A percentile compares a stretch with the other conserved stretches of the same genome.
phyloP scores from a whole-genome alignment of 2,329 filamentous ascomycete genomes.

The Blastomyces parvus region DNA sequence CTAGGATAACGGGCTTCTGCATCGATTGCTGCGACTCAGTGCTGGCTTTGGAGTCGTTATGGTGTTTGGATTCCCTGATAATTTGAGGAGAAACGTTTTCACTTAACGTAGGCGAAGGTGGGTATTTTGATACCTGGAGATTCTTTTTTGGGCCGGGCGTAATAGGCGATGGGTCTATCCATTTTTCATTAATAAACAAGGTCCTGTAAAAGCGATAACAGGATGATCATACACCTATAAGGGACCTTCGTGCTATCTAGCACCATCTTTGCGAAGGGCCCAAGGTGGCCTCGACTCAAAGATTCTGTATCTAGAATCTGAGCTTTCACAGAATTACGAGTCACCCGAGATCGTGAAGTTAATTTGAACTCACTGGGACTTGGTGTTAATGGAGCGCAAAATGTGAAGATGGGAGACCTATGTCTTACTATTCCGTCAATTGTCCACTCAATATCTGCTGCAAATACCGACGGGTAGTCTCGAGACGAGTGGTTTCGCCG shows the following conservation, averaged over 20 bases:
- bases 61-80: slow-evolving; percentile 15
- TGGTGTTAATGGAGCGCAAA: slow-evolving; percentile 10
- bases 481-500: slow-evolving; percentile 52
- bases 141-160: slow-evolving; percentile 20
- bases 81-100: slow-evolving; percentile 12
- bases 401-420: slow-evolving; percentile 5
- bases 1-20: slow-evolving; percentile 38
- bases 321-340: slow-evolving; percentile 10
- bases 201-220: neutral
- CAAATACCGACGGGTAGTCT: slow-evolving; percentile 64
- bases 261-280: slow-evolving; percentile 47
- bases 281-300: slow-evolving; percentile 31
- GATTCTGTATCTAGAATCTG: slow-evolving; percentile 17
- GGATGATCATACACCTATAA: slow-evolving; percentile 33
- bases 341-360: slow-evolving; percentile 22
- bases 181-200: slow-evolving; percentile 5
- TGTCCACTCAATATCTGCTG: slow-evolving; percentile 62
- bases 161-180: slow-evolving; percentile 27
- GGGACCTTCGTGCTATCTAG: slow-evolving; percentile 38
- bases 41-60: slow-evolving; percentile 11
- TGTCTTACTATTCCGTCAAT: slow-evolving; percentile 37
- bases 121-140: slow-evolving; percentile 15
- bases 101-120: slow-evolving; percentile 12
- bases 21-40: neutral
- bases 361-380: slow-evolving; percentile 35